phyloP scores from a whole-genome alignment of 2,329 filamentous ascomycete genomes.

The Pseudocercospora crystallina region DNA sequence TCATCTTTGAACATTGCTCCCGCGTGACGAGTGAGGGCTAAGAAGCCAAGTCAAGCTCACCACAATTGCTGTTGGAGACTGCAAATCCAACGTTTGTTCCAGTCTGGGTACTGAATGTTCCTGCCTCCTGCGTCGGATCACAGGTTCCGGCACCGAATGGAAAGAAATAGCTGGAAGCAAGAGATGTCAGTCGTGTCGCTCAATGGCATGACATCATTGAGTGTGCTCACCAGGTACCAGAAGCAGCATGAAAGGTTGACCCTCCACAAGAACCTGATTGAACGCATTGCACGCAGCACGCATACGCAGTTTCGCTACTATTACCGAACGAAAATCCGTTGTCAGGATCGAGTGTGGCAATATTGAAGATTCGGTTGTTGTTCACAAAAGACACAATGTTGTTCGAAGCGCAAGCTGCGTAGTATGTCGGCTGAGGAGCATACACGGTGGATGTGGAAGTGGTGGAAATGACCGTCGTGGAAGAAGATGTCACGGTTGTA shows the following conservation, averaged over 20 bases:
- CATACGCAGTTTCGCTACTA: conserved; percentile 9
- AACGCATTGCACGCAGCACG: conserved; percentile 18
- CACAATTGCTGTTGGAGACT: conserved; percentile 17
- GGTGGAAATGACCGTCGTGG: conserved; percentile 3
- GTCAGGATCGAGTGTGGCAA: conserved; percentile 7
- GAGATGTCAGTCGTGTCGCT: too few species aligned
- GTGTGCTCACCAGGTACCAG: conserved; percentile 1
- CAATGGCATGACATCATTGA: too few species aligned
- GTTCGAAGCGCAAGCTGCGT: conserved; percentile 12
- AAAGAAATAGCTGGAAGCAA: conserved; percentile 11
- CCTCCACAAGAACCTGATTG: conserved; percentile 10
- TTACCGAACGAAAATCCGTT: conserved; percentile 17
- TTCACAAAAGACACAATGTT: conserved; percentile 16
- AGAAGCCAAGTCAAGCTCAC: conserved; percentile 10
- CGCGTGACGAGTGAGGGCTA: neutral
- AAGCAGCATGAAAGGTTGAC: conserved; percentile 17
- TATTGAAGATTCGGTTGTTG: conserved; percentile 14
- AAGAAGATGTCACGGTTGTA: conserved; percentile 9
- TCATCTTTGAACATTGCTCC: too few species aligned
- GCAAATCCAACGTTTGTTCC: conserved; percentile 13
- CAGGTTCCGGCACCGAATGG: conserved; percentile 10
- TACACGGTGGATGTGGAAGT: conserved; percentile 12
- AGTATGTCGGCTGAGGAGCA: conserved; percentile 17
- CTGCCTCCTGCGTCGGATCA: conserved; percentile 4
- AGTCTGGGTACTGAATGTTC: conserved; percentile 8